phyloP scores from a whole-genome alignment of 2,329 filamentous ascomycete species.

The Exophiala viscosa region DNA sequence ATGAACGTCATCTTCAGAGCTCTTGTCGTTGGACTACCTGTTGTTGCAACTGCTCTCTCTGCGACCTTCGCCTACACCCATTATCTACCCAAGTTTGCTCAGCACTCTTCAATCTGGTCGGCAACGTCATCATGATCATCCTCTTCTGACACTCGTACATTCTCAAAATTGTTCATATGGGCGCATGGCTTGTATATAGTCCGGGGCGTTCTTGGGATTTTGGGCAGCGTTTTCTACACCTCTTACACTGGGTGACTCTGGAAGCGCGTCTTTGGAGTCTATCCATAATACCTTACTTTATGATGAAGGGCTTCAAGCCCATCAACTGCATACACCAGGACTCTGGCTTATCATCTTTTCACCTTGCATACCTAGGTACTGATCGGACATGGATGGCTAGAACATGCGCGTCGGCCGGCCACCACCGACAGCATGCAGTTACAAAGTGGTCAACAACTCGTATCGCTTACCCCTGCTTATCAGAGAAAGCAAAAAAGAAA shows the following conservation, averaged over 20 bases:
- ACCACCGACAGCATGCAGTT: too few relatives aligned
- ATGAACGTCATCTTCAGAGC: constrained; percentile 52
- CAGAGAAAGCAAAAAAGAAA: too few relatives aligned
- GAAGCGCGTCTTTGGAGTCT: background rate
- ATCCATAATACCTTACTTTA: background rate
- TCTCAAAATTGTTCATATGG: background rate
- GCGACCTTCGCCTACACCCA: constrained; percentile 41
- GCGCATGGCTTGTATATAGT: constrained; percentile 14
- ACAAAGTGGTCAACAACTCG: too few relatives aligned
- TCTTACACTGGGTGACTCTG: background rate
- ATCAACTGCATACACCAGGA: too few relatives aligned
- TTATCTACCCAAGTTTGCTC: constrained; percentile 28
- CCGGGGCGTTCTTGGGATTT: background rate
- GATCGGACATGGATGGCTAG: too few relatives aligned
- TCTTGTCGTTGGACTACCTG: constrained; percentile 47
- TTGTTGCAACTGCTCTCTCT: constrained; percentile 45
- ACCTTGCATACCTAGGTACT: too few relatives aligned
- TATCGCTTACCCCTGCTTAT: too few relatives aligned
- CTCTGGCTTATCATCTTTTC: too few relatives aligned
- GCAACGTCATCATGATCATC: constrained; percentile 6
- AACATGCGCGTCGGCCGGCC: too few relatives aligned
- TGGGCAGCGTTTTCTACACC: background rate
- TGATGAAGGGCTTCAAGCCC: too few relatives aligned
- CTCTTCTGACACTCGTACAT: background rate
- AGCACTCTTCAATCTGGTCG: constrained; percentile 11